A percentile compares a stretch with the other conserved stretches of the same genome.
Conservation (phyloP, 768 basidiomycete genomes). For the Pisolithus sp. region DNA sequence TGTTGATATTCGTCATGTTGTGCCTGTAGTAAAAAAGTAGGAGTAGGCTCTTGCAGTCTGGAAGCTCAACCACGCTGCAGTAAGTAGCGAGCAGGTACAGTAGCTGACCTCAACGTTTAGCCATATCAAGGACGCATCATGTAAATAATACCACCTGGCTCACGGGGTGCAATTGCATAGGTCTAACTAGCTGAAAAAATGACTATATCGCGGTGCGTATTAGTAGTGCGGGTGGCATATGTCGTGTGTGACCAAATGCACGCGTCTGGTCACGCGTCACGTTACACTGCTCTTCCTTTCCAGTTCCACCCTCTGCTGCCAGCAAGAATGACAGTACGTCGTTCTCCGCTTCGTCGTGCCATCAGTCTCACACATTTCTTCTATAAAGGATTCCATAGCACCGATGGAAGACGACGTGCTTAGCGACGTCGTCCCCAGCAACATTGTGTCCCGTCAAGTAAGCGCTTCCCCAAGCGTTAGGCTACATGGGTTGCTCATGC, state of each 20-base stretch:
- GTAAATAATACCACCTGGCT: no score
- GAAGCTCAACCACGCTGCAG: no score
- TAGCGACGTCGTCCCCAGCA: conserved; percentile 85
- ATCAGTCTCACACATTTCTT: not conserved
- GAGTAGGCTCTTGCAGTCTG: no score
- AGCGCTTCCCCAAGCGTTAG: conserved; percentile 11
- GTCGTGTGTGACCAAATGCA: not conserved
- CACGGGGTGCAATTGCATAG: no score
- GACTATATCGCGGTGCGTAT: no score
- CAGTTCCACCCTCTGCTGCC: not conserved
- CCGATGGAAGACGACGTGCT: conserved; percentile 71
- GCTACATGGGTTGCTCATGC: conserved; percentile 1
- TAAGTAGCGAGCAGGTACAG: no score
- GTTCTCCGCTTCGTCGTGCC: not conserved
- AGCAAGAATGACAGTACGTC: not conserved
- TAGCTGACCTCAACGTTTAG: no score
- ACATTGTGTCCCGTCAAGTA: conserved; percentile 86
- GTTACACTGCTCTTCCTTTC: not conserved
- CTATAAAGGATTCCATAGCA: conserved; percentile 8
- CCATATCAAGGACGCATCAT: no score
- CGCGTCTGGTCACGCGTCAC: not conserved
- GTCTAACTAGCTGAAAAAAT: no score
- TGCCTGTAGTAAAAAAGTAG: no score
- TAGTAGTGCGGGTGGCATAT: no score
- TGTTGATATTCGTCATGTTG: no score